phyloP scores from a whole-genome alignment of 1,139 yeast species.

The Geotrichum reessii region DNA sequence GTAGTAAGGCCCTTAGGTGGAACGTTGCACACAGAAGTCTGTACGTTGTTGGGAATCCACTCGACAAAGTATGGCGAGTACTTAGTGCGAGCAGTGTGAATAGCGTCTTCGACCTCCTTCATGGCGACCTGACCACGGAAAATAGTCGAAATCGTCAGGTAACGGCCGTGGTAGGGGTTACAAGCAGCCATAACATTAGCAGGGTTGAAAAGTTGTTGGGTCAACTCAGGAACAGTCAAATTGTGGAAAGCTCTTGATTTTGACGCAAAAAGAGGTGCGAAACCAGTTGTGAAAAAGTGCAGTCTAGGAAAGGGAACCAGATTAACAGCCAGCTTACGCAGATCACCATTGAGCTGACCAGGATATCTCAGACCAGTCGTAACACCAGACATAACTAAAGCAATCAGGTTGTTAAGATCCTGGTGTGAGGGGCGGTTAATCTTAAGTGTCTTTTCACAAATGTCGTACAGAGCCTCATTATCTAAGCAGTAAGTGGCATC shows the following conservation, averaged over 20 bases:
- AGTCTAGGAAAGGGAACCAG: conserved; percentile 45
- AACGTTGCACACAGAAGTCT: conserved; percentile 41
- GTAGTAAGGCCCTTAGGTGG: conserved; percentile 40
- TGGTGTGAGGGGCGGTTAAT: conserved; percentile 39
- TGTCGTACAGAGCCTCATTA: conserved; percentile 44
- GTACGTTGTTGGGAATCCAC: conserved; percentile 42
- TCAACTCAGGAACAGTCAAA: conserved; percentile 42
- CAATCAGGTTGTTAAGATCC: conserved; percentile 41
- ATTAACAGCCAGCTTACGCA: conserved; percentile 44
- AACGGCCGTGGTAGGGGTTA: conserved; percentile 41
- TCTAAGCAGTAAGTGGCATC: conserved; percentile 45
- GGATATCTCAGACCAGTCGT: conserved; percentile 45
- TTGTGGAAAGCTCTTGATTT: conserved; percentile 39
- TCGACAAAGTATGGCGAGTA: conserved; percentile 40
- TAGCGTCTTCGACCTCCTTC: conserved; percentile 44
- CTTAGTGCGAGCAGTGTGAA: conserved; percentile 35
- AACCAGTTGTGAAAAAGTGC: conserved; percentile 45
- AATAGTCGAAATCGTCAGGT: conserved; percentile 42
- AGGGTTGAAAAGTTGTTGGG: conserved; percentile 44
- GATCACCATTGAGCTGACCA: conserved; percentile 44
- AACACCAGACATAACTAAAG: conserved; percentile 44
- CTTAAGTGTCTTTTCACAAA: conserved; percentile 40
- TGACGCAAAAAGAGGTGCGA: conserved; percentile 41
- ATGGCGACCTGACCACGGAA: conserved; percentile 44
- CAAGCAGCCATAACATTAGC: conserved; percentile 44